A percentile compares a stretch with the other conserved stretches of the same genome.
Evolutionary conservation across 768 basidiomycete genomes (phyloP).

Genomic region (Mycena rosella): DNA sequence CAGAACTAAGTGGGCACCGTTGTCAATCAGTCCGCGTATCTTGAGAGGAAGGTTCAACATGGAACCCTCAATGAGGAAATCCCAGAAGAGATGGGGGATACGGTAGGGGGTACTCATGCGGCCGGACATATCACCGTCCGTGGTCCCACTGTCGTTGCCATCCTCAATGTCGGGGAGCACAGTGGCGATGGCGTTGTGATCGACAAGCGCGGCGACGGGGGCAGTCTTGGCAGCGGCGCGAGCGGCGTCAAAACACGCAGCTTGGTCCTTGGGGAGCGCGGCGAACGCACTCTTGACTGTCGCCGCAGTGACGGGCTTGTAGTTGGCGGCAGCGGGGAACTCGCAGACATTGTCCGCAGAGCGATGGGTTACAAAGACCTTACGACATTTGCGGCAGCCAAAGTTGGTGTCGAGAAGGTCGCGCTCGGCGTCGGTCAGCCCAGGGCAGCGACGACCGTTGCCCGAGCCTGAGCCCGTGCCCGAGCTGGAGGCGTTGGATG

Average conservation of each 20-base stretch:
- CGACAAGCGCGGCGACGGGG: neutral
- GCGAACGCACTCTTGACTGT: neutral
- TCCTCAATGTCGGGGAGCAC: neutral
- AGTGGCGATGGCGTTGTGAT: neutral
- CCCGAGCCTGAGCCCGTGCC: too few species aligned
- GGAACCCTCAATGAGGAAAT: conserved; percentile 12
- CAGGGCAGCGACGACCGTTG: too few species aligned
- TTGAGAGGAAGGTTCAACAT: neutral
- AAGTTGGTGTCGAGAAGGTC: too few species aligned
- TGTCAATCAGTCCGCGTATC: too few species aligned
- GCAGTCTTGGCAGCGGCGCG: neutral
- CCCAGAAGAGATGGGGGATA: conserved; percentile 7
- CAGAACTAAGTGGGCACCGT: too few species aligned
- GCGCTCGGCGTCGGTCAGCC: too few species aligned
- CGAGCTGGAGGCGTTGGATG: too few species aligned
- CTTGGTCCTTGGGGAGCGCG: neutral
- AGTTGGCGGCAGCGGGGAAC: neutral
- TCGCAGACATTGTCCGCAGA: too few species aligned
- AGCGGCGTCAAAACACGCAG: neutral
- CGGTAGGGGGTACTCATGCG: neutral
- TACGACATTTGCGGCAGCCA: too few species aligned
- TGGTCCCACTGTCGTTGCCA: too few species aligned
- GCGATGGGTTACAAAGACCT: too few species aligned
- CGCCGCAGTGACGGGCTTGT: neutral
- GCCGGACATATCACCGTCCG: too few species aligned